Evolutionary conservation across 176 grass and related monocot species (phyloP), one percentile per base, ranked within the genome.

Genomic region (Triticum turgidum): DNA sequence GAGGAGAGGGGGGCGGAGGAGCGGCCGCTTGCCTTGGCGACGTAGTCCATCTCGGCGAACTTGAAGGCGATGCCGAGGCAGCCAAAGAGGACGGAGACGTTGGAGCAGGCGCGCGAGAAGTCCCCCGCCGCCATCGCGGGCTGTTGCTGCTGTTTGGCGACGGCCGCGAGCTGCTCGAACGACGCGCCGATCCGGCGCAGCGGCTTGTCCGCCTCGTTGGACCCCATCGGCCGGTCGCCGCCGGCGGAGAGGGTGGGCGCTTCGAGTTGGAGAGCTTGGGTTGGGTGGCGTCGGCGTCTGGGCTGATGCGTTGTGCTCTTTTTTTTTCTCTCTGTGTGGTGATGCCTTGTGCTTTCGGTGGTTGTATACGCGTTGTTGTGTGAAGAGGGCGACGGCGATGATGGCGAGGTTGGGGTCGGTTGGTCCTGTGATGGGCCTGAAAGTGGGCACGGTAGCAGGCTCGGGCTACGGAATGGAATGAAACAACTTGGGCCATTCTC

Each of bases 21-120:
- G 2, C 10, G 29, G 11, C 10, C 0, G 27, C 70, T 84, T 89
- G 87, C 97, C 97, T 98, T 98, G 32, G 93, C 70, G 69, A 98
- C 93, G 87, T 98, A 98, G 88, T 98, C 97, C 88, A 86, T 98
- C 92, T 98, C 97, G 49, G 93, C 97, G 76, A 98, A 98, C 86
- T 94, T 96, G 93, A 98, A 98, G 76, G 92, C 93, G 88, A 98
- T 88, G 69, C 97, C 97, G 56, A 98, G 88, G 86, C 88, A 98
- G 37, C 92, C 91, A 84, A 98, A 98, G 80, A 98, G 94, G 65
- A 96, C 81, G 80, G 97, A 98, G 61, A 98, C 92, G 90, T 88
- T 83, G 76, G 93, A 93, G 77, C 92, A 98, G 33, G 96, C 96
- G 76, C 81, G 75, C 42, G 96, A 83, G 88, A 98, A 98, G 65